phyloP scores from a whole-genome alignment of 306 rosid species.

The Alnus rubra region DNA sequence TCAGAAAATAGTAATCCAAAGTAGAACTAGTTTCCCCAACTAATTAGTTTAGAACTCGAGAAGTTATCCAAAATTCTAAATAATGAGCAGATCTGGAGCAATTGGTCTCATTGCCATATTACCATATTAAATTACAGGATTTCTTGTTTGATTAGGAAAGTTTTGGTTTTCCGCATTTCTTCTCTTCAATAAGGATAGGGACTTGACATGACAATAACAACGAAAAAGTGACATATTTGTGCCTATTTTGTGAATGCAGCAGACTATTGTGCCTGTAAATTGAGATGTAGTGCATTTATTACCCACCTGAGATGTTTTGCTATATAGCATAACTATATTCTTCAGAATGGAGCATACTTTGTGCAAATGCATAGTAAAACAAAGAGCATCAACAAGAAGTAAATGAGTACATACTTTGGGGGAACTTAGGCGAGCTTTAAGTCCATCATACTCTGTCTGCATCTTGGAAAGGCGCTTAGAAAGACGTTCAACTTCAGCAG shows the following conservation, averaged over 20 bases:
- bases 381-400: conserved; percentile 6
- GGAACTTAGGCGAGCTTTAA: conserved; percentile 75
- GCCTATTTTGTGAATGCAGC: not conserved
- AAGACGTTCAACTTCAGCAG: conserved; percentile 83
- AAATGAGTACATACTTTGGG: conserved; percentile 54
- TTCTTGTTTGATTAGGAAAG: not conserved
- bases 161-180: not conserved
- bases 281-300: conserved; percentile 14
- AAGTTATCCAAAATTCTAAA: not conserved
- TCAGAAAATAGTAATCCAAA: not conserved
- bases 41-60: not conserved
- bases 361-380: not conserved
- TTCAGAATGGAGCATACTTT: conserved; percentile 5
- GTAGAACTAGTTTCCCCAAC: not conserved
- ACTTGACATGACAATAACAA: conserved; percentile 1
- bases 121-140: not conserved
- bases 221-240: not conserved
- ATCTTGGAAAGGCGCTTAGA: conserved; percentile 87
- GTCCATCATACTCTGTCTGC: conserved; percentile 82
- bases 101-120: not conserved
- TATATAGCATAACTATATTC: conserved; percentile 3
- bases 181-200: not conserved
- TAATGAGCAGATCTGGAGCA: not conserved
- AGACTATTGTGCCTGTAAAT: not conserved
- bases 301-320: conserved; percentile 2